phyloP scores from a whole-genome alignment of 768 basidiomycete genomes.

The Boletus pseudopeckii region DNA sequence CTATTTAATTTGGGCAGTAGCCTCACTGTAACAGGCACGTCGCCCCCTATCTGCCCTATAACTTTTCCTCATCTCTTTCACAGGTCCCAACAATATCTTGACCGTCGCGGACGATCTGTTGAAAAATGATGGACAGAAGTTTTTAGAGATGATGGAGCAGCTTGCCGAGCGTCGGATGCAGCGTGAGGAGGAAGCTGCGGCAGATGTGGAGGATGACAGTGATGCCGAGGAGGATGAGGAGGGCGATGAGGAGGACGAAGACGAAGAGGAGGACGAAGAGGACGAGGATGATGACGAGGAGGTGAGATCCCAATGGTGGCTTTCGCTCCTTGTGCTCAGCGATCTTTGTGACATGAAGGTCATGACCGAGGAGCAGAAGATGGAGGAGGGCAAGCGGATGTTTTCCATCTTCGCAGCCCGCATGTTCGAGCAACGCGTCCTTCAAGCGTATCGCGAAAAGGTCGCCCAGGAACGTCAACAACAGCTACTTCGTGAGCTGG shows the following conservation, averaged over 20 bases:
- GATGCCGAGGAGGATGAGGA: constrained; percentile 55
- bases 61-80: constrained; percentile 20
- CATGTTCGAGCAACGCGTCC: constrained; percentile 98
- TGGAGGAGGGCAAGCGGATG: constrained; percentile 99
- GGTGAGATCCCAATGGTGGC: constrained; percentile 29
- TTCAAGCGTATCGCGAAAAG: constrained; percentile 94
- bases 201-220: constrained; percentile 60
- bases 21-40: constrained; percentile 78
- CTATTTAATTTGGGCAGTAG: constrained; percentile 78
- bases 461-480: constrained; percentile 94
- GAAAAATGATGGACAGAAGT: constrained; percentile 98
- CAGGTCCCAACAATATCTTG: constrained; percentile 88
- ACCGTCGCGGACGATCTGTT: constrained; percentile 98
- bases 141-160: constrained; percentile 99
- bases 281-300: constrained; percentile 47
- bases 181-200: constrained; percentile 71
- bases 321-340: constrained; percentile 7
- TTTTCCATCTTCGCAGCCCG: constrained; percentile 99
- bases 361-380: constrained; percentile 95
- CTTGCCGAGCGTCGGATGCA: constrained; percentile 92
- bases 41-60: constrained; percentile 2
- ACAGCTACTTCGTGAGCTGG: constrained; percentile 90
- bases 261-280: constrained; percentile 63
- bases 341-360: constrained; percentile 37
- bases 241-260: constrained; percentile 59